These are phyloP conservation scores for Pseudevernia furfuracea DNA, from an alignment of 495 filamentous ascomycete genomes.

Conservation along the genomic window DNA sequence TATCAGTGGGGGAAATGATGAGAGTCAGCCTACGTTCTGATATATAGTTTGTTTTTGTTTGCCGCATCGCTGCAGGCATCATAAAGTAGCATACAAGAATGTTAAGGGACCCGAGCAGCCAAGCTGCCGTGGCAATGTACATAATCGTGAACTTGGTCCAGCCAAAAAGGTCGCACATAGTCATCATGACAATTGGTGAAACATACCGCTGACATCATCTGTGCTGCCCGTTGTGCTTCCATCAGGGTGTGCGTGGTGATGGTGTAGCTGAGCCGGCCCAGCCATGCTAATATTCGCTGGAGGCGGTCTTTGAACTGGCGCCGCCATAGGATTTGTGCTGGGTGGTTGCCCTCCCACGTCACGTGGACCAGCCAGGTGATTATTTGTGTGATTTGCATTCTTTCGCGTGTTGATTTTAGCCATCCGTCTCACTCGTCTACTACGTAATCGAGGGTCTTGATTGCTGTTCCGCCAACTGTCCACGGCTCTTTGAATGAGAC, in stretches of 20 bases:
- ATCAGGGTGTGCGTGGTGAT: slow-evolving; percentile 72
- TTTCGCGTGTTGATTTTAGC: slow-evolving; percentile 88
- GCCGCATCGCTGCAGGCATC: slow-evolving; percentile 10
- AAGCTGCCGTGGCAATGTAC: slow-evolving; percentile 18
- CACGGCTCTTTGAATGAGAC: slow-evolving; percentile 91
- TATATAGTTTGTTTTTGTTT: slow-evolving; percentile 4
- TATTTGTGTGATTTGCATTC: slow-evolving; percentile 39
- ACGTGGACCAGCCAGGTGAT: slow-evolving; percentile 49
- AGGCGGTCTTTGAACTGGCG: slow-evolving; percentile 40
- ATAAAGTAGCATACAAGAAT: slow-evolving; percentile 20
- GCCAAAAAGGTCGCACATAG: slow-evolving; percentile 9
- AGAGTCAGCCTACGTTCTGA: slow-evolving; percentile 18
- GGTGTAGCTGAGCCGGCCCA: slow-evolving; percentile 44
- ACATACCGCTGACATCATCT: slow-evolving; percentile 94
- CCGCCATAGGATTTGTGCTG: slow-evolving; percentile 35
- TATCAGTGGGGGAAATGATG: slow-evolving; percentile 3
- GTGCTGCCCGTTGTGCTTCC: slow-evolving; percentile 57
- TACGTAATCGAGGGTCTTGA: slow-evolving; percentile 83
- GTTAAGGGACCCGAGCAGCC: slow-evolving; percentile 10
- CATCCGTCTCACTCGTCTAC: slow-evolving; percentile 84
- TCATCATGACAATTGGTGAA: slow-evolving; percentile 57
- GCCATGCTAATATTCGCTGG: slow-evolving; percentile 54
- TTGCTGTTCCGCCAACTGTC: slow-evolving; percentile 99
- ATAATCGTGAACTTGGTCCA: slow-evolving; percentile 15
- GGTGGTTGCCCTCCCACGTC: slow-evolving; percentile 38